phyloP scores from a whole-genome alignment of 1,284 basidiomycete species.

The Ustilago lituana region DNA sequence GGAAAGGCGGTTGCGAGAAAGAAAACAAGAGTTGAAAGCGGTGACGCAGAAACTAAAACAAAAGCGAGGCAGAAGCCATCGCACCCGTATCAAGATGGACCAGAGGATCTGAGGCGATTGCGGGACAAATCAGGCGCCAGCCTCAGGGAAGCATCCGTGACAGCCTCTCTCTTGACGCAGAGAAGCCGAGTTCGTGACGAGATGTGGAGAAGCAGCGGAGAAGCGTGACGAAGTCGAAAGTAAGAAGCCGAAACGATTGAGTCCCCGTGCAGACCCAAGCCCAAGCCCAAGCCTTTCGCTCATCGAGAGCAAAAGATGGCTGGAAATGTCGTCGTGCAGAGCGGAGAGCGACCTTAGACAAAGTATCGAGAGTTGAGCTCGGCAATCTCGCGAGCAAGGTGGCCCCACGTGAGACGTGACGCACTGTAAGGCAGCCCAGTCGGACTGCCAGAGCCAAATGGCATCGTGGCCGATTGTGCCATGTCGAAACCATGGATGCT shows the following conservation, averaged over 20 bases:
- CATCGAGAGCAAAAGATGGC: slow-evolving; percentile 1
- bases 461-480: slow-evolving; percentile 31
- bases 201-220: background rate
- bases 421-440: slow-evolving; percentile 41
- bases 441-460: slow-evolving; percentile 53
- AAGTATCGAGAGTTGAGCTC: slow-evolving; percentile 61
- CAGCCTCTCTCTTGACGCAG: background rate
- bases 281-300: background rate
- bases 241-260: background rate
- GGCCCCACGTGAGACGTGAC: slow-evolving; percentile 55
- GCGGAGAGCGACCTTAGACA: slow-evolving; percentile 16
- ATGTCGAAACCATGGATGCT: slow-evolving; percentile 48
- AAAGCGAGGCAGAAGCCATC: slow-evolving; percentile 7
- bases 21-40: background rate
- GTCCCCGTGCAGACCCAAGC: too few species aligned
- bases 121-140: background rate
- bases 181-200: background rate
- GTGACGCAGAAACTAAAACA: too few species aligned
- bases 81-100: slow-evolving; percentile 2
- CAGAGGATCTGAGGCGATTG: slow-evolving; percentile 2
- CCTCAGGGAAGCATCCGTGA: background rate
- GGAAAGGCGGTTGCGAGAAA: background rate
- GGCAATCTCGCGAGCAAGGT: slow-evolving; percentile 55
- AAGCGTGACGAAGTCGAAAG: background rate
- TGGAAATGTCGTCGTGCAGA: too few species aligned